These are phyloP conservation scores for Russula sp. DNA, from an alignment of 768 basidiomycete genomes.

Conservation along the genomic window DNA sequence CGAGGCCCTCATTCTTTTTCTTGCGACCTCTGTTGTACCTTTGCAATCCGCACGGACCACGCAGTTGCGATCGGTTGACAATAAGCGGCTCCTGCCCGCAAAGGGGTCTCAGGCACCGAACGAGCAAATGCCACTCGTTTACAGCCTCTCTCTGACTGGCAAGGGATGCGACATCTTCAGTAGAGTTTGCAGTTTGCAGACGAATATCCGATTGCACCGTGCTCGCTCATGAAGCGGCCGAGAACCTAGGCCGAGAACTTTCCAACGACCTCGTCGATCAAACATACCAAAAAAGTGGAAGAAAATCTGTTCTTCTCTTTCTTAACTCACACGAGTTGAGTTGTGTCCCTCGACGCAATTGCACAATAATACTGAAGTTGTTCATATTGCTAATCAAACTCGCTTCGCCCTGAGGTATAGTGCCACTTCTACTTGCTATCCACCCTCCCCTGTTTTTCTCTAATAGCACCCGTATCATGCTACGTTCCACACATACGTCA, in stretches of 20 bases:
- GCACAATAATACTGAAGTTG: not conserved
- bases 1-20: not conserved
- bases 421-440: not conserved
- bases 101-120: not conserved
- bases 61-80: conserved; percentile 3
- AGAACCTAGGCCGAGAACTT: conserved; percentile 6
- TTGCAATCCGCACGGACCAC: not conserved
- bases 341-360: conserved; percentile 12
- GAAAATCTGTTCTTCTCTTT: not conserved
- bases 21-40: not conserved
- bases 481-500: not conserved
- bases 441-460: not conserved
- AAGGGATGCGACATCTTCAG: not conserved
- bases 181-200: too few relatives aligned
- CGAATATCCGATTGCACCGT: too few relatives aligned
- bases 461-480: not conserved
- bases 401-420: not conserved
- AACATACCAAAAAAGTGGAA: not conserved
- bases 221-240: not conserved
- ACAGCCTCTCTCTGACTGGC: not conserved
- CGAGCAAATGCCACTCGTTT: not conserved
- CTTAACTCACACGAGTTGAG: not conserved
- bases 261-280: not conserved
- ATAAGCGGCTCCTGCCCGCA: not conserved
- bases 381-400: not conserved